phyloP scores from a whole-genome alignment of 805 yeast genomes.

The Ogataea trehaloabstinens region DNA sequence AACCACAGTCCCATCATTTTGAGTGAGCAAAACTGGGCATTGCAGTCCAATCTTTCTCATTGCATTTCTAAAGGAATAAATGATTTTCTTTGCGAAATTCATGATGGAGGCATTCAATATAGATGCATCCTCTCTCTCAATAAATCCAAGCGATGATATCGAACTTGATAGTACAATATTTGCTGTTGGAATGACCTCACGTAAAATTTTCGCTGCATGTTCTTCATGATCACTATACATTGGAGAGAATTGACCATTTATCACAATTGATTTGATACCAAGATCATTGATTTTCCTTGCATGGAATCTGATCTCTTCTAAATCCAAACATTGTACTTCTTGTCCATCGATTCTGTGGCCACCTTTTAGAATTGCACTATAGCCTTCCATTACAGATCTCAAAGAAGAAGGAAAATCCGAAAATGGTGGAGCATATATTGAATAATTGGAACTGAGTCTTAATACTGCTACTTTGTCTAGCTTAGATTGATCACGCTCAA shows the following conservation, averaged over 20 bases:
- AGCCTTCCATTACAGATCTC: slow-evolving; percentile 32
- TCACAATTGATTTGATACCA: slow-evolving; percentile 37
- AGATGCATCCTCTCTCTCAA: slow-evolving; percentile 46
- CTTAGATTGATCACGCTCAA: slow-evolving; percentile 41
- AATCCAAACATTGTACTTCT: slow-evolving; percentile 33
- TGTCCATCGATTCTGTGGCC: slow-evolving; percentile 42
- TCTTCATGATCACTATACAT: slow-evolving; percentile 37
- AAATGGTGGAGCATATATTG: slow-evolving; percentile 38
- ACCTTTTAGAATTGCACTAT: slow-evolving; percentile 35
- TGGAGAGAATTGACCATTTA: slow-evolving; percentile 41
- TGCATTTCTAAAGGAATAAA: slow-evolving; percentile 37
- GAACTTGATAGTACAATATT: slow-evolving; percentile 36
- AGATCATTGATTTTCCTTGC: slow-evolving; percentile 27
- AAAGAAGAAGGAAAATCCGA: slow-evolving; percentile 42
- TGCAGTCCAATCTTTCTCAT: slow-evolving; percentile 32
- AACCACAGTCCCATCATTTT: slow-evolving; percentile 47
- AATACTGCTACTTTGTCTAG: slow-evolving; percentile 43
- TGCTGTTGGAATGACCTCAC: slow-evolving; percentile 32
- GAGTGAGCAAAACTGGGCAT: slow-evolving; percentile 40
- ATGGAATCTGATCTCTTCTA: slow-evolving; percentile 12
- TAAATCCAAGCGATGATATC: slow-evolving; percentile 41
- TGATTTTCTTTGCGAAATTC: slow-evolving; percentile 41
- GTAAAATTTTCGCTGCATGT: slow-evolving; percentile 32
- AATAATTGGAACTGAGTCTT: slow-evolving; percentile 42
- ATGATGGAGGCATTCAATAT: slow-evolving; percentile 44